phyloP scores from a whole-genome alignment of 1,284 basidiomycete genomes.

The Rhodofomes roseus region DNA sequence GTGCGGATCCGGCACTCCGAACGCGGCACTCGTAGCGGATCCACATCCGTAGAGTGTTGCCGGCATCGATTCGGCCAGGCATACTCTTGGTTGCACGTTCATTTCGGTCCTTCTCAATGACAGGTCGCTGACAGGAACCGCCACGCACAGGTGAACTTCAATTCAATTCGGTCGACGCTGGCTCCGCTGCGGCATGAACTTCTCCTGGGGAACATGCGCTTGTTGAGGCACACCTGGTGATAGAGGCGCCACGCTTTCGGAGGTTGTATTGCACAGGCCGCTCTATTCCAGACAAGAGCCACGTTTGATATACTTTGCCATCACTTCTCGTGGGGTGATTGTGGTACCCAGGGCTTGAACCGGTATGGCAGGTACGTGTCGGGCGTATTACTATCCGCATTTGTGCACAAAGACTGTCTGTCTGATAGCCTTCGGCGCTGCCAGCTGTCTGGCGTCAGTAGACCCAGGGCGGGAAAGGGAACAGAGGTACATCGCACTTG shows the following conservation, averaged over 20 bases:
- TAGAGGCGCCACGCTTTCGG: neutral
- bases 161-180: neutral
- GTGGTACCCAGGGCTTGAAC: neutral
- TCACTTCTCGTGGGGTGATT: neutral
- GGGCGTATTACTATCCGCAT: neutral
- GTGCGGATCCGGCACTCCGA: neutral
- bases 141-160: neutral
- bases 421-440: neutral
- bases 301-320: neutral
- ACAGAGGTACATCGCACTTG: neutral
- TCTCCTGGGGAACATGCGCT: neutral
- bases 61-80: neutral
- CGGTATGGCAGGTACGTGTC: neutral
- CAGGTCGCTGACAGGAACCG: neutral
- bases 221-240: neutral
- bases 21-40: neutral
- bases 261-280: neutral
- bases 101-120: neutral
- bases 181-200: neutral
- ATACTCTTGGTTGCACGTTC: neutral
- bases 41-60: neutral
- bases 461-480: neutral
- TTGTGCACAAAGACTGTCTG: neutral
- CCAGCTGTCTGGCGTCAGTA: neutral
- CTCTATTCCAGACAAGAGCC: neutral